Base-by-base conservation (phyloP, 257 asterid species). In the Salvia hispanica region DNA sequence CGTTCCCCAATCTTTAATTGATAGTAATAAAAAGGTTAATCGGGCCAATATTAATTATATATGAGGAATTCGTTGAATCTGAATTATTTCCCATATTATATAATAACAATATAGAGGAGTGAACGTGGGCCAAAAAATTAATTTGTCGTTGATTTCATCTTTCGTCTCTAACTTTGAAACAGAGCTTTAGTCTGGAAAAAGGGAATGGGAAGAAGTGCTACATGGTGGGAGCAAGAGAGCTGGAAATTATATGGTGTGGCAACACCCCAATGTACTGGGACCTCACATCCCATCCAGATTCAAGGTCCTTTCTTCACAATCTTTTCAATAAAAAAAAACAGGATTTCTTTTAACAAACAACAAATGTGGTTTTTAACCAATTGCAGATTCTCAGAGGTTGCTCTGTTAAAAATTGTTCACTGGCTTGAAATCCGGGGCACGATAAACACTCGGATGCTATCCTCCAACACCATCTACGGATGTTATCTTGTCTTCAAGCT, bases 341-440 rank as follows among this genome's bases (percentile, higher is more conserved):
- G 21, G 21, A 1, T 18, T 18, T 18, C 21, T 18, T 18, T 18
- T 18, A 18, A 18, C 21, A 18, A 18, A 18, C 21, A 18, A 18
- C 21, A 18, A 18, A 18, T 18, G 21, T 18, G 21, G 21, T 18
- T 18, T 18, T 18, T 18, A 18, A 18, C 21, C 21, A 37, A 37
- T 37, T 37, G 42, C 71, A 80, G 84, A 73, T 80, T 77, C 67
- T 73, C 79, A 3, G 68, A 53, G 69, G 77, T 76, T 33, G 79
- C 77, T 39, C 50, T 7, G 62, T 72, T 76, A 2, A 50, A 40
- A 42, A 1, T 76, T 6, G 68, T 62, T 28, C 45, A 28, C 4
- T 62, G 68, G 68, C 55, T 62, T 44, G 68, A 62, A 43, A 62
- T 62, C 55, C 68, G 56, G n/a, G 21, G 68, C 56, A 62, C 25